phyloP scores from a whole-genome alignment of 108 stramenopile genomes.

The Nannochloropsis gaditana region DNA sequence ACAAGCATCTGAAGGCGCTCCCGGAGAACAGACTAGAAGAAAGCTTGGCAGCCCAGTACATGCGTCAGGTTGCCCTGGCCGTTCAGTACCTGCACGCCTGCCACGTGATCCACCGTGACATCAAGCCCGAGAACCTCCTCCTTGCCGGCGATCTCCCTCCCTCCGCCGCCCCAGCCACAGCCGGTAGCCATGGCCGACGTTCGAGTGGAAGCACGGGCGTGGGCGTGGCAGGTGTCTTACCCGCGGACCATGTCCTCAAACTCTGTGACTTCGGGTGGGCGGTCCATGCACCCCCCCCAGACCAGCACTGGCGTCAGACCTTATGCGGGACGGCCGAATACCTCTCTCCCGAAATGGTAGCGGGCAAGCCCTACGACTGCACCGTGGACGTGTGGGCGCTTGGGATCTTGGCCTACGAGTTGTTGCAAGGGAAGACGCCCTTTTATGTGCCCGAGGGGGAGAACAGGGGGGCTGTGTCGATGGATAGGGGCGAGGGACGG shows the following conservation, averaged over 20 bases:
- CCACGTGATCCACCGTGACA: slow-evolving; percentile 58
- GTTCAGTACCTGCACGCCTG: slow-evolving; percentile 41
- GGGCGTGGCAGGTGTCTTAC: slow-evolving; percentile 22
- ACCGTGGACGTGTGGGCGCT: slow-evolving; percentile 86
- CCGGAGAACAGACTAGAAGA: background rate
- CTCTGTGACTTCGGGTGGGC: slow-evolving; percentile 59
- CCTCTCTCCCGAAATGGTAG: slow-evolving; percentile 54
- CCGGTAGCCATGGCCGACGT: background rate
- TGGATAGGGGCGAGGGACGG: background rate
- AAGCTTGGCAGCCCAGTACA: slow-evolving; percentile 22
- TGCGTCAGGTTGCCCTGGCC: slow-evolving; percentile 41
- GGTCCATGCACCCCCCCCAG: slow-evolving; percentile 51
- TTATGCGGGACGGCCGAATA: slow-evolving; percentile 56
- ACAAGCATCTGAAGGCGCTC: slow-evolving; percentile 36
- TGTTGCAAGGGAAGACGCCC: background rate
- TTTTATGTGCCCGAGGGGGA: background rate
- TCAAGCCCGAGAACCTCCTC: slow-evolving; percentile 55
- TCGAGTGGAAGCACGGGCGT: background rate
- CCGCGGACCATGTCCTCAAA: slow-evolving; percentile 35
- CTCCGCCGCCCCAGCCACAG: background rate
- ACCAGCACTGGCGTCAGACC: slow-evolving; percentile 30
- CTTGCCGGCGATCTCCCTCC: background rate
- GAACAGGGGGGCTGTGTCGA: background rate
- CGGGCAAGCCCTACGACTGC: slow-evolving; percentile 60
- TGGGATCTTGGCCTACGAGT: slow-evolving; percentile 58